Evolutionary conservation across 352 stramenopile genomes (phyloP).

Genomic region (Globisporangium iwayamae): DNA sequence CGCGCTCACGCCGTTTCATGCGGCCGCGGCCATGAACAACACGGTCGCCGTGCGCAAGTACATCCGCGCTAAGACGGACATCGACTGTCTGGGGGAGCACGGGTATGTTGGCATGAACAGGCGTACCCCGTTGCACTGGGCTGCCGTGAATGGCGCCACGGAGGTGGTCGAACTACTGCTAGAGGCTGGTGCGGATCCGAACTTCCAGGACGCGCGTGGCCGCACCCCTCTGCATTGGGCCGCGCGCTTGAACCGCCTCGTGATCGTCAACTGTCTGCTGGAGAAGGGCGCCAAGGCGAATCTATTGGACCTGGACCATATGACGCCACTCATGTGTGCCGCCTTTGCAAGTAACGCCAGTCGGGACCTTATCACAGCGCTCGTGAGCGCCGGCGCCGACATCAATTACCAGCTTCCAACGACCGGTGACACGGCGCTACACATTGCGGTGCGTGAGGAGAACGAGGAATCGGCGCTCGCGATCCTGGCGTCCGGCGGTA

Average conservation of each 20-base stretch:
- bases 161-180: slow-evolving; percentile 66
- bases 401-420: slow-evolving; percentile 68
- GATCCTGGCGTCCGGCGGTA: slow-evolving; percentile 62
- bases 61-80: slow-evolving; percentile 47
- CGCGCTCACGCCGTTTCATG: slow-evolving; percentile 75
- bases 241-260: slow-evolving; percentile 50
- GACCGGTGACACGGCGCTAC: slow-evolving; percentile 68
- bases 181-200: slow-evolving; percentile 56
- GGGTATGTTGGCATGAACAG: slow-evolving; percentile 78
- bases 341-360: slow-evolving; percentile 39
- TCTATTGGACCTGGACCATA: slow-evolving; percentile 49
- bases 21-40: slow-evolving; percentile 58
- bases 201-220: slow-evolving; percentile 72
- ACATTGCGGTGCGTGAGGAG: slow-evolving; percentile 63
- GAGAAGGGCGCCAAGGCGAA: slow-evolving; percentile 34
- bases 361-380: slow-evolving; percentile 45
- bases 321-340: slow-evolving; percentile 72
- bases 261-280: slow-evolving; percentile 51
- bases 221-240: slow-evolving; percentile 79
- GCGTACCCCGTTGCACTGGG: slow-evolving; percentile 79
- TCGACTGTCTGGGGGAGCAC: slow-evolving; percentile 75
- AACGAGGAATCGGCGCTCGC: slow-evolving; percentile 65
- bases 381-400: slow-evolving; percentile 58
- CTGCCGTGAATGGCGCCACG: slow-evolving; percentile 54
- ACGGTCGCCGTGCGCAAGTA: slow-evolving; percentile 54